Base-by-base conservation (phyloP, 2,329 filamentous ascomycete genomes). In the Neonectria punicea region DNA sequence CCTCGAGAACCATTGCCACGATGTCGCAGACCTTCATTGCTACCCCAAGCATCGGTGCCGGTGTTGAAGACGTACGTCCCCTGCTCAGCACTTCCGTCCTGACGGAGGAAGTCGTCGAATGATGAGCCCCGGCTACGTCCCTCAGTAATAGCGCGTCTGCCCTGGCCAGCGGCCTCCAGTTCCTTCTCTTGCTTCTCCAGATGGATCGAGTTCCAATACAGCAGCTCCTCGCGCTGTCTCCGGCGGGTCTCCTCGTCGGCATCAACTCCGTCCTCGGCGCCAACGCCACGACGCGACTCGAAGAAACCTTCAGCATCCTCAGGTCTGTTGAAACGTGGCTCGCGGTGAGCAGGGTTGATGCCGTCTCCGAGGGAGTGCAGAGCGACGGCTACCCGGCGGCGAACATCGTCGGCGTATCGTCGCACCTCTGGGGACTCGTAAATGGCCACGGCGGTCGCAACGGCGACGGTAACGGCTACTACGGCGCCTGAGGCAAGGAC, bases 221-320 rank as follows among this genome's bases (percentile, higher is more conserved):
- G 80, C 65, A 91, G 75, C 76, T 91, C 89, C 71, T 90, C 88
- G 41, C 88, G 83, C 75, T 91, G 89, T 63, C 87, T 81, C 69
- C 85, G 84, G 58, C 86, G 83, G 22, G 84, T 86, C 68, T 88
- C 89, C 56, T 90, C 87, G 69, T 91, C 89, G 60, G 87, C 88
- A 36, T 89, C 88, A 22, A 90, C 84, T 16, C 82, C 85, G 1
- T 79, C 74, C 34, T 85, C 81, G 55, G 78, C 79, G 18, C 79
- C 78, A 4, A 70, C 70, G 20, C 77, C 79, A 28, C 80, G 80
- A n/a, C 82, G 79, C 9, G 87, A 87, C 70, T 84, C 79, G 61
- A 89, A 74, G 73, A 90, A 90, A 9, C 88, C 89, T 59, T 90
- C 85, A 62, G 88, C 88, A 76, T 91, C 89, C 75, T 91, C 89